These are phyloP conservation scores for Lepidium africanum DNA, from an alignment of 345 rosid genomes.

Conservation along the genomic window DNA sequence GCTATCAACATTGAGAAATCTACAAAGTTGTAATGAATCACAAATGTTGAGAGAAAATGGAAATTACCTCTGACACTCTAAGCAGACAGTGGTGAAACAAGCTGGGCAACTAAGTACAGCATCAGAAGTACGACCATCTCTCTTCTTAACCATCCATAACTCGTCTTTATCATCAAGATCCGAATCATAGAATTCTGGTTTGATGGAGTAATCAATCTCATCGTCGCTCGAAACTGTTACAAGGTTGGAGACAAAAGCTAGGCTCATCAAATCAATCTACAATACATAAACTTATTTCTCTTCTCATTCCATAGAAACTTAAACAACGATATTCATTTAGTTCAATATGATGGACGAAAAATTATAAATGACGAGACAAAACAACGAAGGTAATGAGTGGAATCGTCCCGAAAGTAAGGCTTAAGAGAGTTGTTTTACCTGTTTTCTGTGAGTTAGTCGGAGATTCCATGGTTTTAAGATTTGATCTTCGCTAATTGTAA, in stretches of 20 bases:
- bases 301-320: not conserved
- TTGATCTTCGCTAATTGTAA: not conserved
- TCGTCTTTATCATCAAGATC: slow-evolving; percentile 66
- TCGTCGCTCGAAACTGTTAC: slow-evolving; percentile 67
- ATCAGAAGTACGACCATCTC: slow-evolving; percentile 55
- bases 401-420: not conserved
- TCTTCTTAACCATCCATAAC: slow-evolving; percentile 45
- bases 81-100: slow-evolving; percentile 76
- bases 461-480: slow-evolving; percentile 9
- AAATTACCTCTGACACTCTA: slow-evolving; percentile 66
- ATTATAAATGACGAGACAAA: not conserved
- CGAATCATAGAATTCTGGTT: slow-evolving; percentile 69
- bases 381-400: not conserved
- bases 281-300: not conserved
- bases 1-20: not conserved
- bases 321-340: not conserved
- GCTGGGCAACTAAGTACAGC: slow-evolving; percentile 86
- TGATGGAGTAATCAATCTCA: slow-evolving; percentile 62
- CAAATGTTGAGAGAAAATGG: not conserved
- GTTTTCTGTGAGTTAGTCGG: slow-evolving; percentile 41
- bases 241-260: not conserved
- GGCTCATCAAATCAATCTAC: not conserved
- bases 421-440: slow-evolving; percentile 1
- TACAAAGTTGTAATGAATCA: not conserved
- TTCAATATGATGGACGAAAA: not conserved